Evolutionary conservation across 2,329 filamentous ascomycete species (phyloP).

Genomic region (Talaromyces sp.): DNA sequence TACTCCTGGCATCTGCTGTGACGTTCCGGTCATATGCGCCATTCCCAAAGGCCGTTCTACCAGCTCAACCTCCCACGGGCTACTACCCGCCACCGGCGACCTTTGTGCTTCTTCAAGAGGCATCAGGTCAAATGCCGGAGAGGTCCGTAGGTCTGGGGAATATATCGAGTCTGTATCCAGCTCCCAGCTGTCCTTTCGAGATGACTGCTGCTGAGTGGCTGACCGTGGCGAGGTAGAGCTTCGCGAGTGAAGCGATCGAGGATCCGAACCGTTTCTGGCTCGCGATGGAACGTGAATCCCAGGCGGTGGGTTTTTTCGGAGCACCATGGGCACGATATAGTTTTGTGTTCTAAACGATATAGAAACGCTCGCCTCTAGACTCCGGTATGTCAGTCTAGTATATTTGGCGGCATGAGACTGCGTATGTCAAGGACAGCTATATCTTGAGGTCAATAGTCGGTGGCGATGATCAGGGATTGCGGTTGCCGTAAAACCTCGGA

Average conservation of each 20-base stretch:
- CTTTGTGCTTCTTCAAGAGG: slow-evolving; percentile 39
- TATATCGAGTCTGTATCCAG: slow-evolving; percentile 34
- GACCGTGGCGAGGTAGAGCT: slow-evolving; percentile 30
- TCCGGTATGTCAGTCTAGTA: neutral
- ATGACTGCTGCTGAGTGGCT: slow-evolving; percentile 26
- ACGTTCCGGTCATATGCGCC: neutral
- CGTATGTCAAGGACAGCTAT: neutral
- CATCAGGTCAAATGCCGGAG: slow-evolving; percentile 40
- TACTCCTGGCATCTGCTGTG: neutral
- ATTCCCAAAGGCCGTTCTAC: slow-evolving; percentile 26
- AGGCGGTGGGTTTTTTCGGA: slow-evolving; percentile 41
- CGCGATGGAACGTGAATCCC: slow-evolving; percentile 35
- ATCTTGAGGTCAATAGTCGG: neutral
- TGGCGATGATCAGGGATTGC: neutral
- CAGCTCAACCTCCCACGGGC: slow-evolving; percentile 35
- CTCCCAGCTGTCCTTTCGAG: slow-evolving; percentile 27
- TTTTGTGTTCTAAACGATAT: neutral
- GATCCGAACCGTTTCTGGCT: slow-evolving; percentile 31
- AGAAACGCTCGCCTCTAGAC: neutral
- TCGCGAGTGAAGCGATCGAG: slow-evolving; percentile 37
- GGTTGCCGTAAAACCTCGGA: neutral
- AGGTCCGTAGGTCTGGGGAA: slow-evolving; percentile 40
- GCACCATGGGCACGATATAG: slow-evolving; percentile 32
- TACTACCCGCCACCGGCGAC: slow-evolving; percentile 34
- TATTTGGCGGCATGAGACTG: neutral